phyloP scores from a whole-genome alignment of 768 basidiomycete species.

The Lactifluus volemus region DNA sequence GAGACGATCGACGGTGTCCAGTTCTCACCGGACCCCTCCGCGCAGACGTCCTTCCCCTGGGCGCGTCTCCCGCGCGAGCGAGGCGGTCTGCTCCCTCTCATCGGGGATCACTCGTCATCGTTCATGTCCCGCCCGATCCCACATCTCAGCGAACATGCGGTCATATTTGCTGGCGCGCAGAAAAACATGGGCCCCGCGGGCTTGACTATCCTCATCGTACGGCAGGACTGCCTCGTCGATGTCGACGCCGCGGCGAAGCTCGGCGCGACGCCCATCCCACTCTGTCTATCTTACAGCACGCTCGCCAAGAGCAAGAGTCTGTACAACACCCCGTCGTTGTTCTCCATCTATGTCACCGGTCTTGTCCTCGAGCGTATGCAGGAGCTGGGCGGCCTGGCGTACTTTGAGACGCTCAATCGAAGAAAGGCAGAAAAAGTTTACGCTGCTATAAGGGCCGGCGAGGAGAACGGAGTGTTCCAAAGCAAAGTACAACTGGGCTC shows the following conservation, averaged over 20 bases:
- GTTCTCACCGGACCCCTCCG: constrained; percentile 52
- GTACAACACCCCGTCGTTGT: constrained; percentile 90
- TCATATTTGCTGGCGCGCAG: constrained; percentile 95
- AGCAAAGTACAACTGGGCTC: constrained; percentile 65
- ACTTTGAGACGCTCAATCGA: constrained; percentile 57
- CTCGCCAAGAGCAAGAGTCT: constrained; percentile 67
- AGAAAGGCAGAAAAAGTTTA: constrained; percentile 77
- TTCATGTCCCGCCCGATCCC: constrained; percentile 96
- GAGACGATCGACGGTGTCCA: constrained; percentile 96
- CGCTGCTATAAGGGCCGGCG: constrained; percentile 57
- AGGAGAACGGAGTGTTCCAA: constrained; percentile 58
- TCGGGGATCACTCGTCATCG: constrained; percentile 92
- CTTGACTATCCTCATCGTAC: constrained; percentile 85
- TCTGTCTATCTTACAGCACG: constrained; percentile 75
- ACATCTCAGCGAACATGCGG: constrained; percentile 77
- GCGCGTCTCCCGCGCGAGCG: constrained; percentile 44
- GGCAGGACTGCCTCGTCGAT: constrained; percentile 90
- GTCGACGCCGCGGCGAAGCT: constrained; percentile 69
- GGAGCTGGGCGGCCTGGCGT: constrained; percentile 53
- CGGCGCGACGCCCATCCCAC: constrained; percentile 68
- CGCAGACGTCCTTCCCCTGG: constrained; percentile 73
- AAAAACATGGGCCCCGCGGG: constrained; percentile 97
- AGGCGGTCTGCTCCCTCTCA: constrained; percentile 59
- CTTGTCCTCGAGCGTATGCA: constrained; percentile 71
- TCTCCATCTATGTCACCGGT: constrained; percentile 84